Evolutionary conservation across 768 basidiomycete genomes (phyloP).

Genomic region (Tricholoma matsutake): DNA sequence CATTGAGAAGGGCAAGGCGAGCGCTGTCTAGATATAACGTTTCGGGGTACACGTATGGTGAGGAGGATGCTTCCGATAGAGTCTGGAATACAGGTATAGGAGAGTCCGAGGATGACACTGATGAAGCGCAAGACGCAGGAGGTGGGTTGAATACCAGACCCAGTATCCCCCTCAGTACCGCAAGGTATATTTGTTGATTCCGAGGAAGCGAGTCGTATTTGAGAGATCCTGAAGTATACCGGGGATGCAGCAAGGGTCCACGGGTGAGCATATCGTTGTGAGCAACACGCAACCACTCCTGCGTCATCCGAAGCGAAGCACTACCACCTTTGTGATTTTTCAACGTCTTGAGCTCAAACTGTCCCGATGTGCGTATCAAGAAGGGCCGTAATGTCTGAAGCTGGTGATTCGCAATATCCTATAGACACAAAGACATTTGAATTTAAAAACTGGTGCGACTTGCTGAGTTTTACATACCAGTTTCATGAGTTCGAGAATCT

Average conservation of each 20-base stretch:
- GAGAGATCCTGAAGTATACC: constrained; percentile 39
- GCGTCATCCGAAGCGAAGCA: constrained; percentile 51
- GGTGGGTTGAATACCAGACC: constrained; percentile 65
- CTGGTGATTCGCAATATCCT: constrained; percentile 98
- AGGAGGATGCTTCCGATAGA: constrained; percentile 22
- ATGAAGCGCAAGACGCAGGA: constrained; percentile 25
- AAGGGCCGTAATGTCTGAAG: constrained; percentile 90
- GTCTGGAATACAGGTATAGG: constrained; percentile 30
- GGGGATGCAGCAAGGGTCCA: constrained; percentile 41
- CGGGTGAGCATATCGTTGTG: constrained; percentile 42
- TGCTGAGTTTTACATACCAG: constrained; percentile 43
- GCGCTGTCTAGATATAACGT: constrained; percentile 77
- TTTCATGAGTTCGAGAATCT: constrained; percentile 94
- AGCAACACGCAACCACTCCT: constrained; percentile 61
- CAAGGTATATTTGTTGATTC: constrained; percentile 54
- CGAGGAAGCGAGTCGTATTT: constrained; percentile 44
- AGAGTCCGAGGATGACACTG: constrained; percentile 23
- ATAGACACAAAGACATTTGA: constrained; percentile 14
- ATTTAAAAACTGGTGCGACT: constrained; percentile 18
- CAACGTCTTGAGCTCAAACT: constrained; percentile 79
- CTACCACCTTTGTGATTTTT: constrained; percentile 49
- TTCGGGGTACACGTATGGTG: constrained; percentile 60
- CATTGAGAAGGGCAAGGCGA: constrained; percentile 61
- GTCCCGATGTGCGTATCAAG: constrained; percentile 74
- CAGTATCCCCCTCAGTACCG: constrained; percentile 55